phyloP scores from a whole-genome alignment of 768 basidiomycete species.

The Sistotremastrum suecicum region DNA sequence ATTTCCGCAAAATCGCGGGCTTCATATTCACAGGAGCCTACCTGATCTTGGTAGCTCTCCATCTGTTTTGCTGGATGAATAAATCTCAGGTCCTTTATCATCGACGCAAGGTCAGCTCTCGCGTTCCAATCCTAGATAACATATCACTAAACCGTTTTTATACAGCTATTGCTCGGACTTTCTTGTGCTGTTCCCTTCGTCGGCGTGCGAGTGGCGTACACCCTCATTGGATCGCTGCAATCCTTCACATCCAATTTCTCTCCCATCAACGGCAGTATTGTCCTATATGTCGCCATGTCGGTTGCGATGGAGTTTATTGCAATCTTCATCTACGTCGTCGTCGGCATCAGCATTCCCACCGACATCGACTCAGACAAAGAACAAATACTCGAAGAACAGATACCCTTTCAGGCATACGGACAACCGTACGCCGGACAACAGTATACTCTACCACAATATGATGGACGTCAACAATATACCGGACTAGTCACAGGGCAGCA shows the following conservation, averaged over 20 bases:
- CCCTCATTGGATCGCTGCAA: constrained; percentile 31
- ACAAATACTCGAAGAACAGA: too few relatives aligned
- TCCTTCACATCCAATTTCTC: too few relatives aligned
- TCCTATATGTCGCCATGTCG: constrained; percentile 39
- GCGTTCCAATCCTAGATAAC: too few relatives aligned
- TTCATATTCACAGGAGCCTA: constrained; percentile 22
- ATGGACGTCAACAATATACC: too few relatives aligned
- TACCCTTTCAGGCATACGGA: too few relatives aligned
- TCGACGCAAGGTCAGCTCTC: background rate
- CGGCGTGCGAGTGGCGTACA: constrained; percentile 41
- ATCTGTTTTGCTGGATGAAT: too few relatives aligned
- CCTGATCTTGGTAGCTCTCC: constrained; percentile 16
- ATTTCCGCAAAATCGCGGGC: constrained; percentile 19
- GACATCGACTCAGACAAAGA: too few relatives aligned
- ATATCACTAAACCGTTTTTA: too few relatives aligned
- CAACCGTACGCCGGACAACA: too few relatives aligned
- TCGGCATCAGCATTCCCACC: constrained; percentile 13
- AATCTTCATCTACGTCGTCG: constrained; percentile 26
- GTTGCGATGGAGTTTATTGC: constrained; percentile 46
- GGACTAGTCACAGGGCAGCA: too few relatives aligned
- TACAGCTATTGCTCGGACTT: constrained; percentile 42
- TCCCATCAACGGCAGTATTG: too few relatives aligned
- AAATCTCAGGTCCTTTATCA: constrained; percentile 5
- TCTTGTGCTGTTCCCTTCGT: constrained; percentile 45
- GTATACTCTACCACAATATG: too few relatives aligned